Percentiles rank a stretch among this genome's conserved stretches.
Conservation (phyloP, 176 grass and related monocot species). For the Carex pumila region DNA sequence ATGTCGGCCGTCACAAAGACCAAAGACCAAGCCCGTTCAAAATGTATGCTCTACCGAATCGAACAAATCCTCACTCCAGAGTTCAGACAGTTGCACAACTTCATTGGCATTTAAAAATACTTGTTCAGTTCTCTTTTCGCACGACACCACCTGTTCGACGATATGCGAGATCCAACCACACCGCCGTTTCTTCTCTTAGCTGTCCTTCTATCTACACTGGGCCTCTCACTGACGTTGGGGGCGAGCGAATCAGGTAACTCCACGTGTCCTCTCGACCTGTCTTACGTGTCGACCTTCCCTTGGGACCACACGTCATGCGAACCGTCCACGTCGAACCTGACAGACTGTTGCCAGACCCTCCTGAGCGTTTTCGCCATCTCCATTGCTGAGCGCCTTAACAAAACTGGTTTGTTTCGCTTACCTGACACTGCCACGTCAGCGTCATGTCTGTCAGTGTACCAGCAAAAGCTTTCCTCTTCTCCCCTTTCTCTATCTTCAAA, state of each 20-base stretch:
- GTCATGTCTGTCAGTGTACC: conserved; percentile 48
- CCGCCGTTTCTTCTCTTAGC: conserved; percentile 2
- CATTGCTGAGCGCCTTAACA: conserved; percentile 40
- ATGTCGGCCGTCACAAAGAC: neutral
- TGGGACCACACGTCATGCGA: conserved; percentile 56
- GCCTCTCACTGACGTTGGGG: neutral
- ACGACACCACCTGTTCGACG: conserved; percentile 3
- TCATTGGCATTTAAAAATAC: neutral
- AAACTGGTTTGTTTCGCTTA: conserved; percentile 59
- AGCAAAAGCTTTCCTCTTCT: conserved; percentile 27
- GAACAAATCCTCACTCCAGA: neutral
- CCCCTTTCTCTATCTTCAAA: conserved; percentile 44
- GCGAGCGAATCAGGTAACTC: neutral
- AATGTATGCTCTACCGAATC: neutral
- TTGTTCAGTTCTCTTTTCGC: neutral
- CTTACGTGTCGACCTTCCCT: conserved; percentile 63
- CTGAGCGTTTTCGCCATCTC: conserved; percentile 53
- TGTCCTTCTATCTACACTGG: neutral
- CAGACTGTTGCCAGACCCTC: conserved; percentile 52
- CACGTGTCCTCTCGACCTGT: conserved; percentile 60
- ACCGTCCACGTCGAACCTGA: conserved; percentile 36
- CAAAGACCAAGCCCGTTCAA: neutral
- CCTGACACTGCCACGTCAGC: conserved; percentile 35
- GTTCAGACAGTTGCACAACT: neutral
- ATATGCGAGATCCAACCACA: neutral